phyloP scores from a whole-genome alignment of 2,329 filamentous ascomycete genomes.

The Lithohypha guttulata region DNA sequence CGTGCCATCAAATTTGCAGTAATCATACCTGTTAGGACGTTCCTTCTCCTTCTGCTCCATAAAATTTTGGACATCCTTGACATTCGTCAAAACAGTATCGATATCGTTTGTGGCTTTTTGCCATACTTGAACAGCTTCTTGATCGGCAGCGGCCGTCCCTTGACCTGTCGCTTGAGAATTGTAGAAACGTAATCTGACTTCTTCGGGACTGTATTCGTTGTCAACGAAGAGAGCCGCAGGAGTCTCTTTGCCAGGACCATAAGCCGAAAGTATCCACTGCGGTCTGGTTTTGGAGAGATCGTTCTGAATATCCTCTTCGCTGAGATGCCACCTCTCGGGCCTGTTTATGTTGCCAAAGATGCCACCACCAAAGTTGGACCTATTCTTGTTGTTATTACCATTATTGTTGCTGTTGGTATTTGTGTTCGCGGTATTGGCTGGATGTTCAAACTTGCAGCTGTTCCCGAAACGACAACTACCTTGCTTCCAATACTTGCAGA shows the following conservation, averaged over 20 bases:
- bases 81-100: constrained; percentile 55
- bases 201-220: constrained; percentile 80
- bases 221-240: constrained; percentile 80
- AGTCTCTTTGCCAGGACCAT: constrained; percentile 65
- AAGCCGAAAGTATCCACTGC: constrained; percentile 76
- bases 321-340: constrained; percentile 34
- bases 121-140: constrained; percentile 46
- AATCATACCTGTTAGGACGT: constrained; percentile 65
- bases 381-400: background rate
- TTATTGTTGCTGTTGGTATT: background rate
- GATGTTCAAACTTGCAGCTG: constrained; percentile 25
- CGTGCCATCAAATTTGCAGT: constrained; percentile 35
- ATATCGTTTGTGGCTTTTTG: constrained; percentile 60
- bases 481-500: constrained; percentile 56
- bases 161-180: constrained; percentile 41
- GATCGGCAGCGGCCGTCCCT: constrained; percentile 39
- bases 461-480: constrained; percentile 56
- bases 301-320: constrained; percentile 47
- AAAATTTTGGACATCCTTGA: constrained; percentile 62
- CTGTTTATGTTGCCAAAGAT: constrained; percentile 4
- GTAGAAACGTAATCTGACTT: constrained; percentile 66
- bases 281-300: constrained; percentile 63
- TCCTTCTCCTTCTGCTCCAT: constrained; percentile 54
- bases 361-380: background rate
- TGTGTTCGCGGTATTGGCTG: constrained; percentile 14